Percentiles rank a stretch among this genome's conserved stretches.
Evolutionary conservation across 148 eudicot species (phyloP).

Genomic region (Oxyria digyna): DNA sequence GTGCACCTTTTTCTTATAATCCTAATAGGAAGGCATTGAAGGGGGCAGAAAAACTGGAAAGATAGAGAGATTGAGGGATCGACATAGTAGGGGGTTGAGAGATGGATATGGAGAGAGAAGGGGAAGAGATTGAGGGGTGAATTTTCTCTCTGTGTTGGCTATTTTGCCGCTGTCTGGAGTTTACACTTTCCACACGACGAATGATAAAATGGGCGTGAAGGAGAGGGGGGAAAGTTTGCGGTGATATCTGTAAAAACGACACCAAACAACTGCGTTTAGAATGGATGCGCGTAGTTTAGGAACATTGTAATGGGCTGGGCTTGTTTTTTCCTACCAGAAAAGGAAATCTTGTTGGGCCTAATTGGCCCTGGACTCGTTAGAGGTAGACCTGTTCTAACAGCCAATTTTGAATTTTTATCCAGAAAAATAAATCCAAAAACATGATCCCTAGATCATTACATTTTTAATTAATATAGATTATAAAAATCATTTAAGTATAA

Average conservation of each 20-base stretch:
- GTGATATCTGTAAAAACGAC: not conserved
- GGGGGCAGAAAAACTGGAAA: not conserved
- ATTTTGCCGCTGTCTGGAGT: slow-evolving; percentile 6
- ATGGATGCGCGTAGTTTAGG: not conserved
- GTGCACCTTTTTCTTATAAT: not conserved
- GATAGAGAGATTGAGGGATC: not conserved
- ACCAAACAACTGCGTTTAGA: not conserved
- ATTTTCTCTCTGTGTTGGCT: not conserved
- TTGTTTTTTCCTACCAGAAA: not conserved
- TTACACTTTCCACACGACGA: not conserved
- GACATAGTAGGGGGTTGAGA: not conserved
- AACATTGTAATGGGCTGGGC: not conserved
- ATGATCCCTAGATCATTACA: no score
- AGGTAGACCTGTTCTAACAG: no score
- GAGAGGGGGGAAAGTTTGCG: not conserved
- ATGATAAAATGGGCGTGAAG: not conserved
- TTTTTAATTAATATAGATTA: no score
- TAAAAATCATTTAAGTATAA: no score
- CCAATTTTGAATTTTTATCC: no score
- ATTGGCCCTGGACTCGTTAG: no score
- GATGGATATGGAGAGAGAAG: slow-evolving; percentile 5
- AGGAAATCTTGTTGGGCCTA: no score
- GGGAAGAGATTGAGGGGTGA: not conserved
- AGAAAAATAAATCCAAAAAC: no score
- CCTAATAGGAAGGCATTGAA: slow-evolving; percentile 3